These are phyloP conservation scores for Phymatotrichopsis omnivora DNA, from an alignment of 2,329 filamentous ascomycete species.

Conservation along the genomic window DNA sequence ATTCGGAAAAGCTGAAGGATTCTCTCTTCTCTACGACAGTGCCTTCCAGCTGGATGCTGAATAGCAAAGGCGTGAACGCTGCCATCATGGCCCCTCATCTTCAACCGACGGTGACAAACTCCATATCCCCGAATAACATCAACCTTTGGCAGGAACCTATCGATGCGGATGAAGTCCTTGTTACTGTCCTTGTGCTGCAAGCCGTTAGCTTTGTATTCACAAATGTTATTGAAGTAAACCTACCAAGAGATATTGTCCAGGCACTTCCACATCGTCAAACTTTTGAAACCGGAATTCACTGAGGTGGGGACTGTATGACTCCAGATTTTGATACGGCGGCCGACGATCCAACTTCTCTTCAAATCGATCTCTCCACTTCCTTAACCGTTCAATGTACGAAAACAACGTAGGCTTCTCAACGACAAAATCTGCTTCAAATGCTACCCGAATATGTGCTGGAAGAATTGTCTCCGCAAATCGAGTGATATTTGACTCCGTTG, in stretches of 20 bases:
- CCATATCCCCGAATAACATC: constrained; percentile 85
- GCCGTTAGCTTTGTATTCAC: constrained; percentile 2
- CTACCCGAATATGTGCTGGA: constrained; percentile 85
- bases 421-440: constrained; percentile 97
- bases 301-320: constrained; percentile 78
- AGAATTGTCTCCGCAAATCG: constrained; percentile 94
- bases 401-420: constrained; percentile 91
- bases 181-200: constrained; percentile 97
- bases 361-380: constrained; percentile 93
- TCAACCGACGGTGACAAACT: constrained; percentile 82
- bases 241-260: constrained; percentile 63
- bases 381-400: constrained; percentile 94
- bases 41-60: constrained; percentile 85
- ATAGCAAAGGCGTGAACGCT: constrained; percentile 95
- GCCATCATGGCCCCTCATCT: constrained; percentile 94
- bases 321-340: constrained; percentile 60
- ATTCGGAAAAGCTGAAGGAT: constrained; percentile 95
- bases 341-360: constrained; percentile 93
- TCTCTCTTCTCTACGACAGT: constrained; percentile 86
- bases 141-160: constrained; percentile 89
- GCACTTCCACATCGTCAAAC: constrained; percentile 96
- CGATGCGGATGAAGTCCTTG: constrained; percentile 94
- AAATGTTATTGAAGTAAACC: background rate
- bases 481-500: constrained; percentile 93
- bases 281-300: constrained; percentile 97